Conservation (phyloP, 1,284 basidiomycete genomes). For the Microbotryomycetes sp. region DNA sequence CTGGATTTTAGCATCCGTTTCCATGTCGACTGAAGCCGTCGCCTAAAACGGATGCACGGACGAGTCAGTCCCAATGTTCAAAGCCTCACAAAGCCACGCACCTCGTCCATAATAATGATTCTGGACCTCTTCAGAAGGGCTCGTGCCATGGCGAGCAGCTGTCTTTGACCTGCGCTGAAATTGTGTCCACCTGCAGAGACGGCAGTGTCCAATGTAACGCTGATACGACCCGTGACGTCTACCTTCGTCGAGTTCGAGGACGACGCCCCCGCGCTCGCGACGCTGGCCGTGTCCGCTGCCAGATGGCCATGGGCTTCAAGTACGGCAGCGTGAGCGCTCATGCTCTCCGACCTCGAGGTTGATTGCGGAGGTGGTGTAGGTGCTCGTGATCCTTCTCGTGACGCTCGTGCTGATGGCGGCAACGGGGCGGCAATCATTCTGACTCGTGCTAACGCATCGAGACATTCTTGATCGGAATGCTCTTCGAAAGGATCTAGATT, state of each 20-base stretch:
- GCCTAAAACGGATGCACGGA: conserved; percentile 60
- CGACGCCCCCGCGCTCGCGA: conserved; percentile 3
- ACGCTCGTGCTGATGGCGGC: conserved; percentile 48
- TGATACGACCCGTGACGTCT: conserved; percentile 2
- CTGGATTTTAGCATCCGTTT: conserved; percentile 56
- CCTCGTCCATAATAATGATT: conserved; percentile 77
- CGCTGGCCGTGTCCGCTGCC: not conserved
- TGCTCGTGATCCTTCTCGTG: conserved; percentile 34
- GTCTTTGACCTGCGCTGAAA: conserved; percentile 77
- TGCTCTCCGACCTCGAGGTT: not conserved
- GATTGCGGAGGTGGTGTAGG: conserved; percentile 5
- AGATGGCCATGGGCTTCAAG: not conserved
- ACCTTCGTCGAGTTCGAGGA: not conserved
- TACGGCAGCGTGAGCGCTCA: not conserved
- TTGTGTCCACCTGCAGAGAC: conserved; percentile 73
- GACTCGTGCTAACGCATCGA: conserved; percentile 57
- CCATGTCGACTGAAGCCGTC: conserved; percentile 46
- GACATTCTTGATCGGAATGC: conserved; percentile 71
- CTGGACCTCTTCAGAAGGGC: conserved; percentile 67
- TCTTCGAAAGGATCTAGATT: conserved; percentile 84
- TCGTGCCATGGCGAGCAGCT: conserved; percentile 63
- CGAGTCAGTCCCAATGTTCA: conserved; percentile 31
- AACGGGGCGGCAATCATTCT: conserved; percentile 41
- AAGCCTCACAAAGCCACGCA: conserved; percentile 47
- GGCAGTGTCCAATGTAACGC: conserved; percentile 59